phyloP scores from a whole-genome alignment of 116 monocot species.

The Papilionanthe hybrid region DNA sequence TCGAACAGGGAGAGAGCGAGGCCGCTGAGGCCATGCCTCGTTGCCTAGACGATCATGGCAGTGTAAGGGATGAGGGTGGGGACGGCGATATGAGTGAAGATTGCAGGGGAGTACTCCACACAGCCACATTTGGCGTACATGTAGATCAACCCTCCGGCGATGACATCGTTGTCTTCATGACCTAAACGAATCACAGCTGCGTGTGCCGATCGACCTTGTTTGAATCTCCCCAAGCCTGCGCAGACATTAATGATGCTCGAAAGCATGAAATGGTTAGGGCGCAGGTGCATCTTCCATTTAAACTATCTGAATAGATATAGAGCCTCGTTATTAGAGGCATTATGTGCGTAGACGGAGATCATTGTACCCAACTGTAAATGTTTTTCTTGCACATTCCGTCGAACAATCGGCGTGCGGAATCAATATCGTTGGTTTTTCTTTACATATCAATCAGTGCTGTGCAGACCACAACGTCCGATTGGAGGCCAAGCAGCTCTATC shows the following conservation, averaged over 20 bases:
- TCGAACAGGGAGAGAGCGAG: slow-evolving; percentile 39
- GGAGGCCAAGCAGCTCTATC: slow-evolving; percentile 34
- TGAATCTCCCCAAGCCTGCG: slow-evolving; percentile 47
- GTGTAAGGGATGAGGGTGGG: slow-evolving; percentile 54
- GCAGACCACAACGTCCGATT: slow-evolving; percentile 43
- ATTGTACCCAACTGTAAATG: slow-evolving; percentile 59
- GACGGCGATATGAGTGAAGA: slow-evolving; percentile 37
- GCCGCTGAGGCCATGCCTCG: slow-evolving; percentile 43
- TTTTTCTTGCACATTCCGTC: slow-evolving; percentile 36
- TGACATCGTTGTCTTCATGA: slow-evolving; percentile 43
- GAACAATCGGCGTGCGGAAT: slow-evolving; percentile 43
- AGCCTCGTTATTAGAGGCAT: slow-evolving; percentile 37
- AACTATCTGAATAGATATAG: slow-evolving; percentile 47
- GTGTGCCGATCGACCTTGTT: slow-evolving; percentile 50
- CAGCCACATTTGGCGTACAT: slow-evolving; percentile 86
- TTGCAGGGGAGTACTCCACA: slow-evolving; percentile 41
- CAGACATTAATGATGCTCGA: slow-evolving; percentile 64
- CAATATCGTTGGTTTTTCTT: slow-evolving; percentile 24
- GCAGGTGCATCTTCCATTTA: slow-evolving; percentile 2
- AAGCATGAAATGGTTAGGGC: slow-evolving; percentile 71
- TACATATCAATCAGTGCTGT: slow-evolving; percentile 59
- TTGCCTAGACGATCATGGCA: slow-evolving; percentile 58
- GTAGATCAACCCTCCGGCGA: slow-evolving; percentile 62
- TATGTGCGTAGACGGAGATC: slow-evolving; percentile 62
- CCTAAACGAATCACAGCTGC: slow-evolving; percentile 37